These are phyloP conservation scores for Stemphylium beticola DNA, from an alignment of 2,329 filamentous ascomycete genomes.

Conservation along the genomic window DNA sequence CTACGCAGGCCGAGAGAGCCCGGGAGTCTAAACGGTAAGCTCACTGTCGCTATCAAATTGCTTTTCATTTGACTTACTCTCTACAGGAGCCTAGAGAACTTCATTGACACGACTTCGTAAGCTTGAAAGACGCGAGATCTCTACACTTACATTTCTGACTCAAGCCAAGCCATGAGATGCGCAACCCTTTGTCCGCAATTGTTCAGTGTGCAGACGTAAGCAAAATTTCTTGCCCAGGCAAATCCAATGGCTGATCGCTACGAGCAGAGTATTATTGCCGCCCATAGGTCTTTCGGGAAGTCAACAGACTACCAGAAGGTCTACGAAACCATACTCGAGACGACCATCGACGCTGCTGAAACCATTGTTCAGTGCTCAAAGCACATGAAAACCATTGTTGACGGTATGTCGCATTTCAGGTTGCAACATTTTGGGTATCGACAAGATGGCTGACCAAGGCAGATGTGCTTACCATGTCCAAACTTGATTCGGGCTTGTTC, in stretches of 20 bases:
- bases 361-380: constrained; percentile 54
- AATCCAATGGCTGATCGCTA: neutral
- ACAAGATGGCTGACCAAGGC: neutral
- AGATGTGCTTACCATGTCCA: constrained; percentile 36
- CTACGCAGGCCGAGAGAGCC: constrained; percentile 28
- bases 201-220: constrained; percentile 51
- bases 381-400: constrained; percentile 56
- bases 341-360: constrained; percentile 45
- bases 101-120: constrained; percentile 43
- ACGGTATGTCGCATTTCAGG: constrained; percentile 28
- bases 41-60: neutral
- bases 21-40: constrained; percentile 24
- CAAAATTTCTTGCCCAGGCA: constrained; percentile 22
- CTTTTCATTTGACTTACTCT: neutral
- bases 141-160: neutral
- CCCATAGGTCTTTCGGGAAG: constrained; percentile 10
- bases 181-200: constrained; percentile 53
- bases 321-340: constrained; percentile 23
- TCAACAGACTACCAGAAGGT: constrained; percentile 11
- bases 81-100: constrained; percentile 29
- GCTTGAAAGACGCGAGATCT: neutral
- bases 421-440: too few species aligned
- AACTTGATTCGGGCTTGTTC: constrained; percentile 53
- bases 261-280: constrained; percentile 23
- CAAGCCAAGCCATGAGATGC: constrained; percentile 48